Conservation (phyloP, 169 alveolate species). For the Eimeria necatrix region DNA sequence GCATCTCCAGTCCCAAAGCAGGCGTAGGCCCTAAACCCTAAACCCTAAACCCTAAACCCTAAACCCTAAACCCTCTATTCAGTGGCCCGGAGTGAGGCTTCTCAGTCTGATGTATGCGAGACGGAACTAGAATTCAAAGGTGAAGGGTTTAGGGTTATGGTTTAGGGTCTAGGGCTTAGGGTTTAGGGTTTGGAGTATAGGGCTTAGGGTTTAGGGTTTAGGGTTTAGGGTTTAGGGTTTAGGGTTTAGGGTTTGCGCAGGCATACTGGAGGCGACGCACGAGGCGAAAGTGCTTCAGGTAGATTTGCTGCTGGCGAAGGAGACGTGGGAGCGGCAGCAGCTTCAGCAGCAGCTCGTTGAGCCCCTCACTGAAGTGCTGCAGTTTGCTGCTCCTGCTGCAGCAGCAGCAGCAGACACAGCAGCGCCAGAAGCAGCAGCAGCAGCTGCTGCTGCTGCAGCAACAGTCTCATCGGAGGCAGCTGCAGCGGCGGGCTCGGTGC, state of each 20-base stretch:
- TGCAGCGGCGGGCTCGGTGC: too few relatives aligned
- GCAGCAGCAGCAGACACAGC: constrained; percentile 32
- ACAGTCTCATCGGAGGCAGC: background rate
- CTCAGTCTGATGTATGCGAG: background rate
- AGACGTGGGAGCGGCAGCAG: constrained; percentile 11
- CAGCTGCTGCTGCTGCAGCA: constrained; percentile 50
- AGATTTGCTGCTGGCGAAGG: constrained; percentile 60
- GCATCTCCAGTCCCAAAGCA: constrained; percentile 6
- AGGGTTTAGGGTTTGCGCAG: constrained; percentile 46
- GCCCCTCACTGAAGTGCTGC: constrained; percentile 5
- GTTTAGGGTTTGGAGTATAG: background rate
- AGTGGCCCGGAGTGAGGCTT: background rate
- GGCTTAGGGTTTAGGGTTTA: background rate
- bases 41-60: too few relatives aligned
- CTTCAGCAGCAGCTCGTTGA: background rate
- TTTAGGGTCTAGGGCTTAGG: too few relatives aligned
- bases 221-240: background rate
- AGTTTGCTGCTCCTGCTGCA: constrained; percentile 41
- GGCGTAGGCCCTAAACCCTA: too few relatives aligned
- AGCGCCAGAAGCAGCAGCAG: background rate
- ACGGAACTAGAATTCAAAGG: too few relatives aligned
- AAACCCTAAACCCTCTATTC: background rate
- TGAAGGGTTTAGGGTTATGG: too few relatives aligned
- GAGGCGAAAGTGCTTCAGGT: background rate
- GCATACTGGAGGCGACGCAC: constrained; percentile 51